phyloP scores from a whole-genome alignment of 805 yeast species.

The Nadsonia fulvescens region DNA sequence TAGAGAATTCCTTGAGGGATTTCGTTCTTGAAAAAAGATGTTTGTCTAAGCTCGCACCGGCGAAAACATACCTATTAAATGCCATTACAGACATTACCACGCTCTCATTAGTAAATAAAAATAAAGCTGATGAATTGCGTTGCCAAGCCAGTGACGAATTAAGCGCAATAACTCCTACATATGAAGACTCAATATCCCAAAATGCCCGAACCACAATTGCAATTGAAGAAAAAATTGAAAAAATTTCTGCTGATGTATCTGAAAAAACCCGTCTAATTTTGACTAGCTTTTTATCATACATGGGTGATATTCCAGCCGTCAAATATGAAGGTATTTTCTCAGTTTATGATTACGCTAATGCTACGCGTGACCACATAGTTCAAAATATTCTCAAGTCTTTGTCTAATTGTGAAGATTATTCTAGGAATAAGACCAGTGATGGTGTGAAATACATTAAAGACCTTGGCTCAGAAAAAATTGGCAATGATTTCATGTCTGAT shows the following conservation, averaged over 20 bases:
- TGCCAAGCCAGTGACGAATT: constrained; percentile 31
- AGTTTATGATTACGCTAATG: constrained; percentile 48
- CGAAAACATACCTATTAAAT: constrained; percentile 67
- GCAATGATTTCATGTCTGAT: constrained; percentile 32
- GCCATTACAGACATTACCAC: constrained; percentile 44
- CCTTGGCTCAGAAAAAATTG: constrained; percentile 47
- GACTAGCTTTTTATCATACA: constrained; percentile 11
- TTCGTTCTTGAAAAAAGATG: constrained; percentile 83
- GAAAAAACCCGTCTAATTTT: constrained; percentile 39
- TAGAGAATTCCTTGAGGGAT: constrained; percentile 70
- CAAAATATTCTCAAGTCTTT: constrained; percentile 50
- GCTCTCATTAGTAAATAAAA: constrained; percentile 45
- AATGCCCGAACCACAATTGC: constrained; percentile 38
- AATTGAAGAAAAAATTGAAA: constrained; percentile 48
- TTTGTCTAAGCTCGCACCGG: constrained; percentile 77
- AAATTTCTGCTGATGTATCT: constrained; percentile 37
- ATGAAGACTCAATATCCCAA: constrained; percentile 32
- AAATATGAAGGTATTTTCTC: constrained; percentile 45
- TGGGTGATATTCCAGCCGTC: constrained; percentile 32
- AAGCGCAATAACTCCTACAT: constrained; percentile 42
- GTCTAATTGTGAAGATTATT: constrained; percentile 43
- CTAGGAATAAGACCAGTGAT: constrained; percentile 39
- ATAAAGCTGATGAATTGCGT: constrained; percentile 32
- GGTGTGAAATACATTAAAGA: constrained; percentile 45
- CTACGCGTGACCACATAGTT: constrained; percentile 51